phyloP scores from a whole-genome alignment of 2,329 filamentous ascomycete genomes.

The Metarhizium album region DNA sequence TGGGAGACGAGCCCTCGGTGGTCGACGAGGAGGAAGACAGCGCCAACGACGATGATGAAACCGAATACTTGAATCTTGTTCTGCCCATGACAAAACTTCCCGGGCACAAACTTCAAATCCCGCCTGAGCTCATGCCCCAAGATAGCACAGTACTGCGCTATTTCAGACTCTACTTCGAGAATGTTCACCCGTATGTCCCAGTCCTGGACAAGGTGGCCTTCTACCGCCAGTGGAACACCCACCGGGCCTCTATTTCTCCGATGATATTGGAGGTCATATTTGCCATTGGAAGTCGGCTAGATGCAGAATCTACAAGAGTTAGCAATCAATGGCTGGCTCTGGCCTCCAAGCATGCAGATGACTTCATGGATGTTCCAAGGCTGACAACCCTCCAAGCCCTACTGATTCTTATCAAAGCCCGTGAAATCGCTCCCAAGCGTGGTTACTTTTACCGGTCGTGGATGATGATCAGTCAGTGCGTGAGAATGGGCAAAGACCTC shows the following conservation, averaged over 20 bases:
- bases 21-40: conserved; percentile 51
- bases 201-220: conserved; percentile 74
- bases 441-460: conserved; percentile 96
- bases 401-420: conserved; percentile 77
- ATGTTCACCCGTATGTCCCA: conserved; percentile 87
- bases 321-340: conserved; percentile 89
- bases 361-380: conserved; percentile 84
- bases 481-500: conserved; percentile 87
- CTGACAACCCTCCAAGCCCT: conserved; percentile 87
- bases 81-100: conserved; percentile 59
- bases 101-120: conserved; percentile 74
- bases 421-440: conserved; percentile 82
- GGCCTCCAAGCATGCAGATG: conserved; percentile 78
- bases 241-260: conserved; percentile 73
- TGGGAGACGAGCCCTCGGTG: conserved; percentile 49
- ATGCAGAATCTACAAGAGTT: conserved; percentile 71
- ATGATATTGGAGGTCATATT: conserved; percentile 87
- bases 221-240: conserved; percentile 80
- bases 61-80: conserved; percentile 48
- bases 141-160: conserved; percentile 73
- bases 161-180: conserved; percentile 80
- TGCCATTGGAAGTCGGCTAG: conserved; percentile 72
- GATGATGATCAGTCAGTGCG: conserved; percentile 88
- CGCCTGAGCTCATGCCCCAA: conserved; percentile 82
- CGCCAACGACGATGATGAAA: not conserved